These are phyloP conservation scores for Striga asiatica DNA, from an alignment of 257 asterid genomes.

Conservation along the genomic window DNA sequence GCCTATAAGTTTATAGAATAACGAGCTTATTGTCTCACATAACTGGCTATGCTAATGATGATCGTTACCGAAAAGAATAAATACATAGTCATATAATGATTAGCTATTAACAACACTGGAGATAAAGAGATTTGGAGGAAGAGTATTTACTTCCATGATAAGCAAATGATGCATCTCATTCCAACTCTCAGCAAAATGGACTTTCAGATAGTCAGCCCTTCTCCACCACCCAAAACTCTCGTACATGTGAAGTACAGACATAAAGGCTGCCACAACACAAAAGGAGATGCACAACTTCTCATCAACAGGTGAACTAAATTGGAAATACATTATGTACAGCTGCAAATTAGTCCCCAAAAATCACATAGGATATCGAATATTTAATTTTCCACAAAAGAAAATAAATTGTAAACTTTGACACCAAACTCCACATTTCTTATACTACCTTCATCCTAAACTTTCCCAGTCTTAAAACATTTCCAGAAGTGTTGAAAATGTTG, in stretches of 20 bases:
- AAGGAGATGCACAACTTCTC: constrained; percentile 3
- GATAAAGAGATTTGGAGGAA: constrained; percentile 11
- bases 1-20: background rate
- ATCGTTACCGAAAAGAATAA: constrained; percentile 1
- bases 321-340: background rate
- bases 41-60: background rate
- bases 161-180: constrained; percentile 99
- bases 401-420: background rate
- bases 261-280: constrained; percentile 60
- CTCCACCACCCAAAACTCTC: constrained; percentile 99
- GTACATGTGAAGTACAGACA: constrained; percentile 91
- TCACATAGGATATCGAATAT: background rate
- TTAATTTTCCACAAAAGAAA: background rate
- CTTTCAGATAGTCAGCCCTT: constrained; percentile 91
- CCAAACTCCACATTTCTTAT: background rate
- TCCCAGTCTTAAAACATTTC: background rate
- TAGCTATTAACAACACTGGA: background rate
- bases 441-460: constrained; percentile 2
- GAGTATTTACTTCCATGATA: constrained; percentile 85
- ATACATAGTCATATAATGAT: background rate
- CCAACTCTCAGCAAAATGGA: constrained; percentile 99
- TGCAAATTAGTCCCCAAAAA: background rate
- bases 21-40: background rate
- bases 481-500: background rate
- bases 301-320: constrained; percentile 8